These are phyloP conservation scores for Thuidium tamariscinum DNA, from an alignment of 225 moss, liverwort and hornwort genomes.

Conservation along the genomic window DNA sequence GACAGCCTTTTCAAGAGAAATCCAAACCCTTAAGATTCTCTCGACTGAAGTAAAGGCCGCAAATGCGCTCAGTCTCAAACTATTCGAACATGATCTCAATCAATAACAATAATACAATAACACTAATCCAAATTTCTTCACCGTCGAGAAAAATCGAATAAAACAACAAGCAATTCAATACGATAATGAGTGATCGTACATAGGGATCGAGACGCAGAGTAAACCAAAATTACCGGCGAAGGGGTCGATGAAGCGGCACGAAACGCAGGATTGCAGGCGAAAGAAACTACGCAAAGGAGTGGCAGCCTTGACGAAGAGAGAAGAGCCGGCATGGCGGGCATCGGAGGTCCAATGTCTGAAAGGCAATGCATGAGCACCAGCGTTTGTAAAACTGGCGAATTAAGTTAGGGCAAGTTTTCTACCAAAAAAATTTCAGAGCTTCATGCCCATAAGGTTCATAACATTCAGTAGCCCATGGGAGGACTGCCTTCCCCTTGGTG, in stretches of 20 bases:
- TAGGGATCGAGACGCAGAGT: neutral
- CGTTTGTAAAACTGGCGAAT: too few species aligned
- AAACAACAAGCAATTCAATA: neutral
- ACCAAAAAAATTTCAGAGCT: too few species aligned
- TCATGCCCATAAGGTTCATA: too few species aligned
- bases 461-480: too few species aligned
- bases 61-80: neutral
- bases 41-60: neutral
- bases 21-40: neutral
- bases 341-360: neutral
- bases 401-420: too few species aligned
- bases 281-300: neutral
- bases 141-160: neutral
- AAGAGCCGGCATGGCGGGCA: conserved; percentile 9
- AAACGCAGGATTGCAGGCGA: neutral
- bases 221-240: neutral
- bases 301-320: conserved; percentile 6
- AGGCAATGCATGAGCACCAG: neutral
- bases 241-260: neutral
- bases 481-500: too few species aligned
- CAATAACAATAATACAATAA: neutral
- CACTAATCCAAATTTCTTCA: neutral
- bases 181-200: neutral
- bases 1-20: neutral
- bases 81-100: neutral